Base-by-base conservation (phyloP, 352 stramenopile species). In the Pythium sp. region DNA sequence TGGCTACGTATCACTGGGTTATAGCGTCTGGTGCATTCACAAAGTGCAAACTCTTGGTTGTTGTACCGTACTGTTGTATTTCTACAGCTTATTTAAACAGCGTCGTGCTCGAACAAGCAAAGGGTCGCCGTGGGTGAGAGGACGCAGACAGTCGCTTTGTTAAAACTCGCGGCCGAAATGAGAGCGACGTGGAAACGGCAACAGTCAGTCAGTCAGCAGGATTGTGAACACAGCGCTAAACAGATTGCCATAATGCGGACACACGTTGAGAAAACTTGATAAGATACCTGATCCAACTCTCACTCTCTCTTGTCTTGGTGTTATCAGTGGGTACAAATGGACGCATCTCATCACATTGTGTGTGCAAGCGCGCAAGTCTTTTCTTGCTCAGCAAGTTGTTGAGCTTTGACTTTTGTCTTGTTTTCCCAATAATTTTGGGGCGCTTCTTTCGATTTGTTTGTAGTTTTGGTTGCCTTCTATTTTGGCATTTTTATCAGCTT, bases 401-500 rank as follows among this genome's bases (percentile, higher is more conserved):
- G 24, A 26, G 24, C 24, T 26, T 38, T 32, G 30, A 3, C 30
- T 32, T 32, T 6, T 32, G 30, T 9, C 32, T 38, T 38, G 32
- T 38, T 38, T 38, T 38, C 32, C 32, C 6, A 38, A 38, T 12
- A 38, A 38, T 38, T 38, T 38, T 38, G 5, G 12, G 32, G 15
- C 47, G 36, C 15, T 51, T 46, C 30, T 53, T 53, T n/a, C 57
- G 57, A 32, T 30, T 36, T 24, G 3, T 32, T 32, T 32, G 30
- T 32, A 5, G 30, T 63, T 53, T 38, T 55, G 8, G 9, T 43
- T 43, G 12, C 11, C 36, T 43, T 43, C 36, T 43, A 11, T 43
- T 43, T 55, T 55, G 47, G n/a, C 24, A 43, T 62, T 62, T 62
- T 62, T 26, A 62, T 62, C 24, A 43, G 36, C 36, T 30, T 43